Conservation (phyloP, 192 early-diverging fungal species). For the Cetraspora pellucida region DNA sequence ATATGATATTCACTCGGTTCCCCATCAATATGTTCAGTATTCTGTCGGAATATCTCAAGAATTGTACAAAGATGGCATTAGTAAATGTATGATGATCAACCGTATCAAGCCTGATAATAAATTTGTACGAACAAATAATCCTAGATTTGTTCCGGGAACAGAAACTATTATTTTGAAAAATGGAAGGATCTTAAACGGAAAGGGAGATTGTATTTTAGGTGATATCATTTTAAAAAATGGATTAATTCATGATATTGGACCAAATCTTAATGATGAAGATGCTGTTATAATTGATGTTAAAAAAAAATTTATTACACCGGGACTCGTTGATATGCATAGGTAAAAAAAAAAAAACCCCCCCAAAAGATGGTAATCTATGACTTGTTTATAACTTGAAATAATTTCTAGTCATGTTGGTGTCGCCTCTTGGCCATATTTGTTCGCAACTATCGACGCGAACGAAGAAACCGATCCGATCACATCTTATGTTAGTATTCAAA, state of each 20-base stretch:
- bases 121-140: constrained; percentile 41
- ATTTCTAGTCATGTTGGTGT: constrained; percentile 64
- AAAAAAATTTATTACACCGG: constrained; percentile 72
- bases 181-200: constrained; percentile 62
- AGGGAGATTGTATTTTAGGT: constrained; percentile 42
- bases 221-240: constrained; percentile 63
- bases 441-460: constrained; percentile 61
- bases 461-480: constrained; percentile 62
- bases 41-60: no score
- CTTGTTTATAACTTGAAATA: no score
- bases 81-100: no score
- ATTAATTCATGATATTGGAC: constrained; percentile 54
- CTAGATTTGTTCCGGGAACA: constrained; percentile 44
- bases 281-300: constrained; percentile 61
- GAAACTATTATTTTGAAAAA: constrained; percentile 57
- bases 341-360: constrained; percentile 21
- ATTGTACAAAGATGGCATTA: no score
- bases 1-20: no score
- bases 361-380: no score
- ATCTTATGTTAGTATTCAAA: constrained; percentile 45
- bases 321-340: constrained; percentile 77
- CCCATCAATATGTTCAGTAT: no score
- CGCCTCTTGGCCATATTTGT: constrained; percentile 62
- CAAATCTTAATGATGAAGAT: constrained; percentile 42
- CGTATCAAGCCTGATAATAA: no score